Conservation (phyloP, 768 basidiomycete species). For the Amanita inopinata region DNA sequence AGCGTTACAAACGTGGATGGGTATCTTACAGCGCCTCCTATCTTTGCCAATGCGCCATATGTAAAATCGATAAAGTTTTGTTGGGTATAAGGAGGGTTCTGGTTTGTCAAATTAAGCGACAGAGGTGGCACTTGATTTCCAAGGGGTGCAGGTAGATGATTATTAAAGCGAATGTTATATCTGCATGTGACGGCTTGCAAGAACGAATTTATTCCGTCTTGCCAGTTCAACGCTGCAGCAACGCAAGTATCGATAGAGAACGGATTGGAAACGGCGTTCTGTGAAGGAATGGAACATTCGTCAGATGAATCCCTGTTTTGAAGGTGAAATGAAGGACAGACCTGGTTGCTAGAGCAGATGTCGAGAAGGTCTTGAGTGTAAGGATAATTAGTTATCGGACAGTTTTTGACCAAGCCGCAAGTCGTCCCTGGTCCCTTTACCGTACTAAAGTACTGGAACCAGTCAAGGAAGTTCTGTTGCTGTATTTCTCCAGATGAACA, state of each 20-base stretch:
- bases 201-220: conserved; percentile 11
- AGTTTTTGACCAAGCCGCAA: conserved; percentile 3
- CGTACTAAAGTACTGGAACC: conserved; percentile 12
- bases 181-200: conserved; percentile 10
- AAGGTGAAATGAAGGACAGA: not conserved
- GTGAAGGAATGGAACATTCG: not conserved
- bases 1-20: conserved; percentile 6
- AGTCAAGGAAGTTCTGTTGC: conserved; percentile 9
- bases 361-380: conserved; percentile 9
- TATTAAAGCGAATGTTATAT: conserved; percentile 9
- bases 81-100: conserved; percentile 8
- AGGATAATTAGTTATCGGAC: conserved; percentile 9
- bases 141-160: conserved; percentile 2
- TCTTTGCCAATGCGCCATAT: not conserved
- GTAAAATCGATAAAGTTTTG: conserved; percentile 11
- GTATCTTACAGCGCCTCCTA: conserved; percentile 6
- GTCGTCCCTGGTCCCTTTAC: conserved; percentile 10
- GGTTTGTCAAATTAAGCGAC: conserved; percentile 5
- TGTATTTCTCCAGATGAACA: conserved; percentile 10
- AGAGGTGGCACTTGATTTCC: conserved; percentile 8
- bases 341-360: conserved; percentile 9
- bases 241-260: conserved; percentile 10
- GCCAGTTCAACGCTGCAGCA: conserved; percentile 11
- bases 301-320: not conserved
- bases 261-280: conserved; percentile 10